Conservation (phyloP, 2,329 filamentous ascomycete species). For the Lachnellula subtilissima region DNA sequence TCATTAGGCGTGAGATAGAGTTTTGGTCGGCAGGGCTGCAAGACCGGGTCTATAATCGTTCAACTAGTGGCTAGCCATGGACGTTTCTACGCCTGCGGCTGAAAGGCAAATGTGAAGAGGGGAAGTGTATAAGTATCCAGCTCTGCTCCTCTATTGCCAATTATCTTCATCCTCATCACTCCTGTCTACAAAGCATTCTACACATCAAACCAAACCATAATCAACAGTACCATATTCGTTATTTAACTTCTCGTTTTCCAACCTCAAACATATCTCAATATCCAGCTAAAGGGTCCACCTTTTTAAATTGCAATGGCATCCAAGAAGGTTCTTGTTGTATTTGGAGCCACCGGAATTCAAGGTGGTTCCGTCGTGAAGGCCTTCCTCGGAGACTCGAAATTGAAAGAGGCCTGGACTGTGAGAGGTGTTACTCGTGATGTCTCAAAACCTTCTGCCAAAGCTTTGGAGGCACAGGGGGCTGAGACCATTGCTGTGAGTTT, state of each 20-base stretch:
- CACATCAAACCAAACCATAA: not conserved
- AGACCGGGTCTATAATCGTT: not conserved
- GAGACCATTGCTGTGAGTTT: constrained; percentile 38
- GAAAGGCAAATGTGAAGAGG: not conserved
- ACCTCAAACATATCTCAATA: too few species aligned
- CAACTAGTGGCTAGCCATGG: not conserved
- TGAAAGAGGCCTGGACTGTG: constrained; percentile 38
- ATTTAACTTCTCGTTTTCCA: not conserved
- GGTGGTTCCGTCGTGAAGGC: constrained; percentile 48
- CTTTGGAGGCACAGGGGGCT: constrained; percentile 38
- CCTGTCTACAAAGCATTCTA: not conserved
- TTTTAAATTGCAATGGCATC: constrained; percentile 19
- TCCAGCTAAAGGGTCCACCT: not conserved
- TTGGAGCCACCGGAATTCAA: constrained; percentile 47
- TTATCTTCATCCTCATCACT: not conserved
- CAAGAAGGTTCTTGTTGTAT: constrained; percentile 40
- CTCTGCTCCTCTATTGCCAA: not conserved
- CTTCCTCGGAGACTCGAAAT: constrained; percentile 44
- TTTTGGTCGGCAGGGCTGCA: too few species aligned
- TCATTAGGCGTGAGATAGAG: too few species aligned
- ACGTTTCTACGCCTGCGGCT: not conserved
- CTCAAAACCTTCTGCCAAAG: constrained; percentile 36
- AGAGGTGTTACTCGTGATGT: constrained; percentile 45
- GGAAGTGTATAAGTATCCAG: not conserved
- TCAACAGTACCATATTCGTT: not conserved